Conservation (phyloP, 2,329 filamentous ascomycete species). For the Ophiocordyceps sinensis region DNA sequence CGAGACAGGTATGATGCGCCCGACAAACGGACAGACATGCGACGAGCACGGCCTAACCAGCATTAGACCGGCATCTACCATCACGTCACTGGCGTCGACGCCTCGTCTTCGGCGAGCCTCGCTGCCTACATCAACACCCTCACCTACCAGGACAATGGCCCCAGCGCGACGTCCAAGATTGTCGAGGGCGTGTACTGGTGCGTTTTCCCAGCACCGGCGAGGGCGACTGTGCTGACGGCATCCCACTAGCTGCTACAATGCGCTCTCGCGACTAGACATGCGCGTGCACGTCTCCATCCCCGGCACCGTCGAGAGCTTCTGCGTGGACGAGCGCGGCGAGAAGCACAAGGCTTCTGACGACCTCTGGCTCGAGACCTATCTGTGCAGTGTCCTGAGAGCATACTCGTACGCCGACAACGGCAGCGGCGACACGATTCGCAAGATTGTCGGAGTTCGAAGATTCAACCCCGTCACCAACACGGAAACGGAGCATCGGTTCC, state of each 20-base stretch:
- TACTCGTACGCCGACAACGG: slow-evolving; percentile 96
- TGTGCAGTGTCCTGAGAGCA: slow-evolving; percentile 85
- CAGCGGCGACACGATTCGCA: slow-evolving; percentile 84
- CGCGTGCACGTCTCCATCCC: slow-evolving; percentile 95
- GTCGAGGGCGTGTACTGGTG: slow-evolving; percentile 91
- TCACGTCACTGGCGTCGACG: slow-evolving; percentile 93
- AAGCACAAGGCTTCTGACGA: slow-evolving; percentile 88
- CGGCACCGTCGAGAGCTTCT: slow-evolving; percentile 92
- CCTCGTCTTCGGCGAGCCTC: slow-evolving; percentile 90
- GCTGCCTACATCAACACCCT: slow-evolving; percentile 98
- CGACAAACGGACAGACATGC: not conserved
- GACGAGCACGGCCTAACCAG: not conserved
- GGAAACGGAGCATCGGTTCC: slow-evolving; percentile 93
- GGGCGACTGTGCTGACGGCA: slow-evolving; percentile 5
- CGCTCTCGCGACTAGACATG: slow-evolving; percentile 95
- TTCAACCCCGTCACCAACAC: slow-evolving; percentile 98
- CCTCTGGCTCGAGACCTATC: slow-evolving; percentile 92
- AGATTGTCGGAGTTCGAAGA: slow-evolving; percentile 89
- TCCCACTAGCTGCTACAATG: slow-evolving; percentile 72
- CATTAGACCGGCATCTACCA: slow-evolving; percentile 80
- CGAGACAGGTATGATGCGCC: slow-evolving; percentile 32
- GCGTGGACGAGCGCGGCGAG: slow-evolving; percentile 90
- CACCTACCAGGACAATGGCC: slow-evolving; percentile 76
- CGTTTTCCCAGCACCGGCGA: slow-evolving; percentile 8
- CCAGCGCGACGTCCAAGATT: slow-evolving; percentile 60